Conservation (phyloP, 2,329 filamentous ascomycete species). For the Cladosporium colombiae region DNA sequence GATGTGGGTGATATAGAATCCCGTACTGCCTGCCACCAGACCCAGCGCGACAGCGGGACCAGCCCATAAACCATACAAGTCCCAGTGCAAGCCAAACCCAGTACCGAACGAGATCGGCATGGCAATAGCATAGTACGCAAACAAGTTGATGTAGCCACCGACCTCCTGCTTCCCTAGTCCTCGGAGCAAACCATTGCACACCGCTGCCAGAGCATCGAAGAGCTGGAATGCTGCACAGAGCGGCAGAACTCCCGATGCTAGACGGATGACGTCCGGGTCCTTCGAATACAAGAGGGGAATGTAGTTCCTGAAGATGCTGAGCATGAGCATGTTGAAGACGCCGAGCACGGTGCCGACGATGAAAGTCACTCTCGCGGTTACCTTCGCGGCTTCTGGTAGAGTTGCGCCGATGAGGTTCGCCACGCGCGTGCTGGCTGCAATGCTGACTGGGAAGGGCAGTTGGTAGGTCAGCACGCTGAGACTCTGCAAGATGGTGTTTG, state of each 20-base stretch:
- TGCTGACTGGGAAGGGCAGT: conserved; percentile 86
- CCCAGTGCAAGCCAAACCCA: conserved; percentile 76
- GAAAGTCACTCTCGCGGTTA: conserved; percentile 75
- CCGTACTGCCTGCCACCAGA: conserved; percentile 59
- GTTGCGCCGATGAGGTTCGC: conserved; percentile 91
- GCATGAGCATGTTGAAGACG: conserved; percentile 71
- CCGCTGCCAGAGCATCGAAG: conserved; percentile 77
- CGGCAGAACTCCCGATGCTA: conserved; percentile 69
- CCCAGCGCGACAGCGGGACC: conserved; percentile 63
- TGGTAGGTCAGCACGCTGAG: conserved; percentile 81
- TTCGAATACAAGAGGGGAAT: conserved; percentile 77
- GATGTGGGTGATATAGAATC: conserved; percentile 55
- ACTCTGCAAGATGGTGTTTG: conserved; percentile 81
- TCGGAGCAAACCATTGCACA: conserved; percentile 80
- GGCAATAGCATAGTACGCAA: conserved; percentile 82
- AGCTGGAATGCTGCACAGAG: conserved; percentile 86
- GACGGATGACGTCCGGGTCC: conserved; percentile 64
- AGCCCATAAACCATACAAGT: conserved; percentile 77
- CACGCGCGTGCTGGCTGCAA: conserved; percentile 83
- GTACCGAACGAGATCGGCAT: conserved; percentile 80
- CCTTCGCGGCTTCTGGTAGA: conserved; percentile 76
- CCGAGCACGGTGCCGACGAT: conserved; percentile 69
- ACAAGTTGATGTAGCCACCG: conserved; percentile 83
- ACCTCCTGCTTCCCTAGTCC: conserved; percentile 87
- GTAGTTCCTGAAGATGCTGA: conserved; percentile 67